Base-by-base conservation (phyloP, 441 rosid species). In the Hypseocharis bilobata region DNA sequence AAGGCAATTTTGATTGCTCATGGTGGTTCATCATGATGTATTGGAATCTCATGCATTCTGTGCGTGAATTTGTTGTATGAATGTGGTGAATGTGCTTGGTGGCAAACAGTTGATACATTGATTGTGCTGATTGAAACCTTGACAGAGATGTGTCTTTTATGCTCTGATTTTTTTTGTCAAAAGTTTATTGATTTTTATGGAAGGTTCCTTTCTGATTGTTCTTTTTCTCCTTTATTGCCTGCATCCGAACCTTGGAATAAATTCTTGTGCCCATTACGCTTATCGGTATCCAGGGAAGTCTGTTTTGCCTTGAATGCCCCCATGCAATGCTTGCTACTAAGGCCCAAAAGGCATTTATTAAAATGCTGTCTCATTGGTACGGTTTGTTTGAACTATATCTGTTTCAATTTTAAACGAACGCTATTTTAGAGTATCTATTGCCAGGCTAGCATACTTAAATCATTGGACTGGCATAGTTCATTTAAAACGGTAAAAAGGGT, bases 201-300 rank as follows among this genome's bases (percentile, higher is more conserved):
- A 72, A 74, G 65, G 66, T 29, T 55, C 66, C 63, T 76, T 75
- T 73, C 45, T 73, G 40, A 42, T 70, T 47, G 66, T 65, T 66
- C 59, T 72, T 72, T 62, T 67, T 42, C 63, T 7, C 51, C 55
- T 28, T 68, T 44, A 65, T 74, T 72, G 74, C 64, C 69, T 76
- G 71, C 77, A 73, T 69, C 80, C 67, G 65, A 76, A 74, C 65
- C 54, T 70, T 65, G 82, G 85, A 86, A 86, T 82, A 81, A 78
- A 78, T 84, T 84, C 86, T 73, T 76, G 65, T 68, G 79, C 73
- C 78, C 70, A 74, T 81, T 82, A 81, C 86, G 74, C 79, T 66
- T 73, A 78, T 69, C 75, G 47, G 74, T 64, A 75, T 76, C 78
- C 66, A 71, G 61, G 73, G 74, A 72, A 80, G 75, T 62, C 76